phyloP scores from a whole-genome alignment of 202 grass and related monocot species.

The Carex sylvatica region DNA sequence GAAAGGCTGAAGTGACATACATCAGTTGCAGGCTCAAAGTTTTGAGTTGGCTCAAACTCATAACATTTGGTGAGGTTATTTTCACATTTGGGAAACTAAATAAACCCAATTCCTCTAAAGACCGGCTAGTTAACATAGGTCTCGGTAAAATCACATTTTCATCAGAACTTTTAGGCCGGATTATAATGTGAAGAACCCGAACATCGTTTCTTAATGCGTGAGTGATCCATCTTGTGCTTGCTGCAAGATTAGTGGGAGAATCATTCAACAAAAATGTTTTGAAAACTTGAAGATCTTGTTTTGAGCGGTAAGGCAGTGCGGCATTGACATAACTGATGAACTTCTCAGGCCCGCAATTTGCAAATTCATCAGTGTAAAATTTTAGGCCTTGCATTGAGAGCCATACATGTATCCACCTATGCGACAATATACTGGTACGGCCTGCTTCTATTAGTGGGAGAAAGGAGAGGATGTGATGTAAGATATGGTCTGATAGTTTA shows the following conservation, averaged over 20 bases:
- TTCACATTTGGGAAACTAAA: conserved; percentile 22
- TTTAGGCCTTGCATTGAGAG: background rate
- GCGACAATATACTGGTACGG: conserved; percentile 20
- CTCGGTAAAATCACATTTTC: conserved; percentile 10
- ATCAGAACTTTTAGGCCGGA: conserved; percentile 4
- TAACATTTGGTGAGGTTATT: conserved; percentile 9
- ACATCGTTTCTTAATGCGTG: conserved; percentile 3
- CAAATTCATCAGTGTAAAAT: conserved; percentile 13
- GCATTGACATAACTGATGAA: conserved; percentile 15
- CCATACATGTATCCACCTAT: conserved; percentile 24
- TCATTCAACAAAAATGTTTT: conserved; percentile 9
- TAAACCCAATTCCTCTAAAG: conserved; percentile 7
- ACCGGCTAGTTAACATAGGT: conserved; percentile 2
- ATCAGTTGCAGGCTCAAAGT: conserved; percentile 13
- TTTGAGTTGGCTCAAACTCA: conserved; percentile 11
- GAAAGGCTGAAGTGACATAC: background rate
- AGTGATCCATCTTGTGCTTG: conserved; percentile 23
- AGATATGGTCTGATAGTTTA: conserved; percentile 4
- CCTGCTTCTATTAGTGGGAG: conserved; percentile 4
- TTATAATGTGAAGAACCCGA: conserved; percentile 23
- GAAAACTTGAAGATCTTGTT: conserved; percentile 24
- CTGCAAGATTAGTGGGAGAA: background rate
- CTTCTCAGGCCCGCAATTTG: background rate
- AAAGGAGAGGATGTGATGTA: conserved; percentile 24
- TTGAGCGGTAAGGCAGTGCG: background rate